Base-by-base conservation (phyloP, 495 filamentous ascomycete species). In the Pseudevernia furfuracea region DNA sequence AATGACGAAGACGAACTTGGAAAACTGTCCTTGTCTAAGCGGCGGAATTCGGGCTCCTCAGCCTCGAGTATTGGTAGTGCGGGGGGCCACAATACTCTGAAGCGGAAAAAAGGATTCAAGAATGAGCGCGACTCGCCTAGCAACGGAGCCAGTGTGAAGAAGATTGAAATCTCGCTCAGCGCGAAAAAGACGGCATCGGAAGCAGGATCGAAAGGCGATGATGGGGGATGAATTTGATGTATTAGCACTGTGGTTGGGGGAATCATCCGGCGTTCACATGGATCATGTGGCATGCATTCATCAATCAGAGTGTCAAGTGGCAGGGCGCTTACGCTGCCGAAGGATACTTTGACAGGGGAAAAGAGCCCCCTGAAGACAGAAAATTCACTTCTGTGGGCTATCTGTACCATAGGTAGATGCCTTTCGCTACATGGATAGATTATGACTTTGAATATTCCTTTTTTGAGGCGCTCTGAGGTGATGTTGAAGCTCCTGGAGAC, bases 1-100 rank as follows among this genome's bases (percentile, higher is more conserved):
- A 92, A 96, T 61, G 82, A 85, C 46, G 84, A 87, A 58, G 91
- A 96, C 67, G 89, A 88, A 63, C 74, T 96, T 30, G 83, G 82
- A 28, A 93, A 91, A 71, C 79, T 94, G 64, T 79, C 86, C 12
- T 80, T 75, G 15, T 81, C 82, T 63, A 91, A 92, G 74, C 81
- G 87, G 53, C 80, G 89, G 65, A 90, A 73, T 63, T 78, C 73
- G 4, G 76, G 73, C 52, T 73, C 74, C 59, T 74, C 73, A 55
- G 68, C 74, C 15, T 71, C 71, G 23, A 74, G 72, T 52, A 70
- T 73, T 12, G 76, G 73, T 3, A 60, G 55, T 41, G 32, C 28
- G 8, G 61, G 17, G 32, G 56, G 44, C 21, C 58, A 52, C 46
- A 66, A 66, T 34, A 62, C 73, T 5, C 56, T 81, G 36, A 71